Evolutionary conservation across 2,329 filamentous ascomycete species (phyloP).

Genomic region (Pseudodiploospora longispora): DNA sequence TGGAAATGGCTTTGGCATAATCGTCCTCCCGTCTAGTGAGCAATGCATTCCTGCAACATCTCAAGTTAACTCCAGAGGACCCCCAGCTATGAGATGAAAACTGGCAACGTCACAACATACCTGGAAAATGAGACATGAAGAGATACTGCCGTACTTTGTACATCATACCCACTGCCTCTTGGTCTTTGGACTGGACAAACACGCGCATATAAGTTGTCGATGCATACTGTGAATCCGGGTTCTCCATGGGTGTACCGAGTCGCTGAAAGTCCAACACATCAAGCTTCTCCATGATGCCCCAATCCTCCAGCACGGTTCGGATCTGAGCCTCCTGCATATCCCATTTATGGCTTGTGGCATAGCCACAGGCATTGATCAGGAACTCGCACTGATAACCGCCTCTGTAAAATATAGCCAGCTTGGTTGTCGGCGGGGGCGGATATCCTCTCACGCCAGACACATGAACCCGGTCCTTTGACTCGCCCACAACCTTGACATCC

Average conservation of each 20-base stretch:
- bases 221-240: slow-evolving; percentile 30
- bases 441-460: slow-evolving; percentile 32
- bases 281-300: slow-evolving; percentile 29
- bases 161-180: slow-evolving; percentile 19
- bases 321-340: slow-evolving; percentile 40
- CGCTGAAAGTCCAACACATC: slow-evolving; percentile 46
- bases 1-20: slow-evolving; percentile 18
- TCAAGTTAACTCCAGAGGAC: not conserved
- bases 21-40: slow-evolving; percentile 33
- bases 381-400: slow-evolving; percentile 40
- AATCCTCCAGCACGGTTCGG: slow-evolving; percentile 31
- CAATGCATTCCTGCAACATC: slow-evolving; percentile 29
- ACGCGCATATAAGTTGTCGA: slow-evolving; percentile 38
- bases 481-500: slow-evolving; percentile 26
- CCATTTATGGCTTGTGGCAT: slow-evolving; percentile 40
- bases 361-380: slow-evolving; percentile 37
- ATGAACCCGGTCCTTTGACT: slow-evolving; percentile 26
- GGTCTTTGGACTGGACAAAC: slow-evolving; percentile 29
- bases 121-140: slow-evolving; percentile 35
- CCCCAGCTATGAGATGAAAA: not conserved
- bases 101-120: slow-evolving; percentile 2
- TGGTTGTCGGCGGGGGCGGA: slow-evolving; percentile 42
- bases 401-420: slow-evolving; percentile 41
- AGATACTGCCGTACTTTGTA: slow-evolving; percentile 18
- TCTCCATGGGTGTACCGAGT: slow-evolving; percentile 15